Evolutionary conservation across 768 basidiomycete species (phyloP), one percentile per base, ranked within the genome.

Genomic region (Inosperma sp.): DNA sequence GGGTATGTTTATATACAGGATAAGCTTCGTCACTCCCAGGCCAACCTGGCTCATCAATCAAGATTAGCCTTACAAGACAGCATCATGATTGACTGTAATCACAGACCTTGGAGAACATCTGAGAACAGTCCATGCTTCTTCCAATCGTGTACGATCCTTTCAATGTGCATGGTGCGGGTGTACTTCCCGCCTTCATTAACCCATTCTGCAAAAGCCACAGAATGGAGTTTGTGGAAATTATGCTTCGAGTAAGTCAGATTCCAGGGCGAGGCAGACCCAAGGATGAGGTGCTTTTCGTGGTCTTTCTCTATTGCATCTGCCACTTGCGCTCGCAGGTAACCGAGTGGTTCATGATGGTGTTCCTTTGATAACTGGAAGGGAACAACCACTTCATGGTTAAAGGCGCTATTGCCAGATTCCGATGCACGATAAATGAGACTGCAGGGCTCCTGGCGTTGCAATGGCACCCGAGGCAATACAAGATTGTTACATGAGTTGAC

Each of bases 21-120:
- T 67, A 68, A 2, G 62, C 60, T 54, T 68, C 65, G 44, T 68
- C 64, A 40, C 65, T 69, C 67, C 69, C 66, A n/a, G n/a, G n/a
- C n/a, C n/a, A n/a, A n/a, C n/a, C n/a, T n/a, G n/a, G n/a, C n/a
- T n/a, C n/a, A n/a, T n/a, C n/a, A n/a, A n/a, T 14, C 63, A 68
- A 69, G 49, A 25, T 6, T n/a, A n/a, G 23, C 1, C 22, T 6
- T 26, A 14, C 8, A 22, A 8, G 7, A 44, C 7, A 55, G 14
- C 12, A 8, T 21, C 13, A 46, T 26, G 25, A 21, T 19, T 7
- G 13, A 45, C 40, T n/a, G 27, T 17, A 22, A 41, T 10, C n/a
- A 47, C 54, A 7, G 22, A 68, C 68, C 65, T 57, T 59, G 59
- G 34, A 70, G 51, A 26, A 69, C 55, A 16, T 61, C 59, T 22